Evolutionary conservation across 78 protist species (phyloP), one percentile per base, ranked within the genome.

Genomic region (Dictyostelium capitatum): DNA sequence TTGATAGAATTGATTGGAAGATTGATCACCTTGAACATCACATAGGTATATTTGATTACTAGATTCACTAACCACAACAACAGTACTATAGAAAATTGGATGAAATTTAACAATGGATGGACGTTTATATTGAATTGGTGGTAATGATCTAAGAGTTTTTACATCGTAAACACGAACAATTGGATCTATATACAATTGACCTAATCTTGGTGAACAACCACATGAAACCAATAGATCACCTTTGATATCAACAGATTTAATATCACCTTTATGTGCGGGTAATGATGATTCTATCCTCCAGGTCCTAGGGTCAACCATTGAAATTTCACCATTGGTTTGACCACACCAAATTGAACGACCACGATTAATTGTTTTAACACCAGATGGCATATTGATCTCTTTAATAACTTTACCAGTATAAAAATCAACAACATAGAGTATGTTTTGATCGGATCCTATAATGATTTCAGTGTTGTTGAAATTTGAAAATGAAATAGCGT

Each of bases 41-140:
- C 79, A 32, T 0, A 91, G 54, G 7, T 54, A 89, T 10, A 91
- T 62, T 46, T 91, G 95, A 37, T 65, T 78, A 30, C 54, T 46
- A 9, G 77, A 48, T 2, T 91, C 92, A 4, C 87, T 74, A 47
- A 73, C 72, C 28, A 91, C 69, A 1, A 81, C 90, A 43, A 91
- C 30, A 0, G 95, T 59, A 1, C 82, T 69, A 48, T 80, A 79
- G 15, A 56, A 91, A 37, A 53, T 69, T 23, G 95, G 95, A 43
- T 91, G 95, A 23, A 91, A 91, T 25, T 83, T 89, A 46, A 91
- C 95, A 23, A 79, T 75, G 3, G 90, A 69, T 23, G 89, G 90
- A n/a, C 95, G 80, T 53, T 79, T 75, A 30, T 64, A 79, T 46
- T 65, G 94, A 57, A 91, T 69, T 7, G 95, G 83, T 69, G 95